Evolutionary conservation across 768 basidiomycete species (phyloP).

Genomic region (Tricholoma hemisulphureum): DNA sequence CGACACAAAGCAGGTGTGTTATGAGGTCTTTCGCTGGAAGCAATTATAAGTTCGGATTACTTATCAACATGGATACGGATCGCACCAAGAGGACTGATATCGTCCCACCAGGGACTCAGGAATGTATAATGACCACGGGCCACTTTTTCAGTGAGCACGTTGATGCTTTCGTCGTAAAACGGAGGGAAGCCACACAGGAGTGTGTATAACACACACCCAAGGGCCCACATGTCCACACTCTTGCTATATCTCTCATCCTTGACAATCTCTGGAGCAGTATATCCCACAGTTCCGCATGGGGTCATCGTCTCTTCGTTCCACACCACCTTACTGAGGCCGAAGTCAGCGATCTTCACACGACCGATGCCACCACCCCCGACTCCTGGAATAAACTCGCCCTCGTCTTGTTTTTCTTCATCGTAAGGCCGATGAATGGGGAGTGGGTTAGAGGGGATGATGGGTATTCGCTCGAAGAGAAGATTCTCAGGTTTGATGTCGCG

Average conservation of each 20-base stretch:
- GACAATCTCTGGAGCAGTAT: slow-evolving; percentile 99
- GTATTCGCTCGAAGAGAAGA: slow-evolving; percentile 89
- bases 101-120: slow-evolving; percentile 99
- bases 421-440: slow-evolving; percentile 72
- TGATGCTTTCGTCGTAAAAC: slow-evolving; percentile 99
- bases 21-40: slow-evolving; percentile 91
- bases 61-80: background rate
- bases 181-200: slow-evolving; percentile 96
- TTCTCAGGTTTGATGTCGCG: slow-evolving; percentile 99
- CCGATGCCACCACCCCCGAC: slow-evolving; percentile 97
- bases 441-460: slow-evolving; percentile 81
- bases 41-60: background rate
- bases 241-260: slow-evolving; percentile 97
- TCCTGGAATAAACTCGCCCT: slow-evolving; percentile 91
- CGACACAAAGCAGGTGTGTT: slow-evolving; percentile 90
- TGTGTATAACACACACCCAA: slow-evolving; percentile 99
- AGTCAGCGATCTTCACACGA: slow-evolving; percentile 97
- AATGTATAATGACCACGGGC: slow-evolving; percentile 97
- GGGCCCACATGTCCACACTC: slow-evolving; percentile 99
- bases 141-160: slow-evolving; percentile 96
- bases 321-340: slow-evolving; percentile 94
- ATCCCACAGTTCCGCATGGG: slow-evolving; percentile 99
- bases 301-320: slow-evolving; percentile 99
- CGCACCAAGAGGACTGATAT: slow-evolving; percentile 78
- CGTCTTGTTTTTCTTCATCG: slow-evolving; percentile 98